Evolutionary conservation across 108 stramenopile species (phyloP).

Genomic region (Pelagomonas calceolata): DNA sequence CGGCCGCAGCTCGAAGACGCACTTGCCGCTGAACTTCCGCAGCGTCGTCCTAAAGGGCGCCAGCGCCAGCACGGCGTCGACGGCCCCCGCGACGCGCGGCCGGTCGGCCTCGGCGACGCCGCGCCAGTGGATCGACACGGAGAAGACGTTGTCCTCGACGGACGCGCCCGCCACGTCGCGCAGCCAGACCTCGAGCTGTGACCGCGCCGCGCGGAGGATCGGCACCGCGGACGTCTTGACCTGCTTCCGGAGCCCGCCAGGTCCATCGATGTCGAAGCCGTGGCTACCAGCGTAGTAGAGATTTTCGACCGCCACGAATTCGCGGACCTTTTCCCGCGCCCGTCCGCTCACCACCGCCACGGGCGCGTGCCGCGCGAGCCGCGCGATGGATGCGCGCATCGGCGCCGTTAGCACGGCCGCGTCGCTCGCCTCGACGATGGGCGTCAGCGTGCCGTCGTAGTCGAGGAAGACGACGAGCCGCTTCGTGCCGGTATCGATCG

Average conservation of each 20-base stretch:
- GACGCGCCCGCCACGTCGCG: slow-evolving; percentile 12
- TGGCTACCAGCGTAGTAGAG: slow-evolving; percentile 28
- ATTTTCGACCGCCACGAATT: slow-evolving; percentile 19
- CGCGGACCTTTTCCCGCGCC: slow-evolving; percentile 16
- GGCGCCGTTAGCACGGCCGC: slow-evolving; percentile 3
- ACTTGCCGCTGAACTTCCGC: slow-evolving; percentile 16
- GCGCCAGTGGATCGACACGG: slow-evolving; percentile 28
- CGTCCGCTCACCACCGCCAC: slow-evolving; percentile 25
- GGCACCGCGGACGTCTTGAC: slow-evolving; percentile 22
- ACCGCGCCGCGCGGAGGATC: slow-evolving; percentile 7
- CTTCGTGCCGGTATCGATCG: no score
- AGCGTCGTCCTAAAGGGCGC: slow-evolving; percentile 15
- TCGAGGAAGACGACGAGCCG: slow-evolving; percentile 19
- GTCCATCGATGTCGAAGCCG: slow-evolving; percentile 23
- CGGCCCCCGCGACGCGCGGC: slow-evolving; percentile 9
- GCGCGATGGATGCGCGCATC: slow-evolving; percentile 17
- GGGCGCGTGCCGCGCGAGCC: slow-evolving; percentile 20
- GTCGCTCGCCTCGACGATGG: slow-evolving; percentile 26
- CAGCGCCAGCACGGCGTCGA: slow-evolving; percentile 11
- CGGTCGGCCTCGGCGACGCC: slow-evolving; percentile 21
- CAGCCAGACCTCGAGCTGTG: slow-evolving; percentile 7
- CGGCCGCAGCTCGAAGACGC: slow-evolving; percentile 30
- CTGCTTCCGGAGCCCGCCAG: slow-evolving; percentile 20
- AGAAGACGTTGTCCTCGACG: slow-evolving; percentile 30
- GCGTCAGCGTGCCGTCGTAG: slow-evolving; percentile 26